Evolutionary conservation across 2,329 filamentous ascomycete genomes (phyloP).

Genomic region (Xylariaceae sp.): DNA sequence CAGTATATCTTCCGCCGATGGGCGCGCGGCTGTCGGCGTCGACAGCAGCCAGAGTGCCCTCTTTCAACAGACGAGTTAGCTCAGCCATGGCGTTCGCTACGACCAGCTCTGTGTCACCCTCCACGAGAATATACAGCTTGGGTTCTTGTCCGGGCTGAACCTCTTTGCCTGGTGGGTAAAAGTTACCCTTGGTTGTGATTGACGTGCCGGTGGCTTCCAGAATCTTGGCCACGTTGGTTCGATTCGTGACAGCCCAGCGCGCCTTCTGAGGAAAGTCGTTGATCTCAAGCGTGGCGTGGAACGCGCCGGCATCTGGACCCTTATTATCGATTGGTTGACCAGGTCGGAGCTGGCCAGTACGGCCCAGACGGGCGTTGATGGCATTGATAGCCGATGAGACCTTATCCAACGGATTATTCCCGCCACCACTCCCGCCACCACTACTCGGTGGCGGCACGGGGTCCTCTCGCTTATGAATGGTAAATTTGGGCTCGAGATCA

Average conservation of each 20-base stretch:
- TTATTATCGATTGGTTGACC: conserved; percentile 98
- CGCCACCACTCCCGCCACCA: conserved; percentile 23
- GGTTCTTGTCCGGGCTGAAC: conserved; percentile 69
- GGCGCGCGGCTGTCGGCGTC: conserved; percentile 80
- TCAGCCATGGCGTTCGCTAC: conserved; percentile 89
- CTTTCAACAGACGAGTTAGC: conserved; percentile 78
- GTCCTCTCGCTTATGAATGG: conserved; percentile 65
- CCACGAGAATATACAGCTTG: conserved; percentile 97
- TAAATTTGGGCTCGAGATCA: conserved; percentile 55
- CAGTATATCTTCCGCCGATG: conserved; percentile 76
- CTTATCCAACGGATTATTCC: conserved; percentile 70
- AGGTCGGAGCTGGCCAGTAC: conserved; percentile 80
- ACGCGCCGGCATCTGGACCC: conserved; percentile 91
- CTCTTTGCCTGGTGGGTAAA: conserved; percentile 77
- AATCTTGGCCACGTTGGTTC: conserved; percentile 97
- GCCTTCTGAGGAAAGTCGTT: conserved; percentile 99
- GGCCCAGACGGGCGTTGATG: conserved; percentile 86
- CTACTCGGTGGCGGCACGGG: conserved; percentile 37
- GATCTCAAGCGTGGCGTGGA: conserved; percentile 95
- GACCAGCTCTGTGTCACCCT: conserved; percentile 90
- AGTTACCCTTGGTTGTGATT: conserved; percentile 95
- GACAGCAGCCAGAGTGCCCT: conserved; percentile 83
- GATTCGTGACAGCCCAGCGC: conserved; percentile 95
- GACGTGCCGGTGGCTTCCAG: conserved; percentile 90
- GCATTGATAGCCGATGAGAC: conserved; percentile 85